A percentile compares a stretch with the other conserved stretches of the same genome.
Conservation (phyloP, 2,329 filamentous ascomycete genomes). For the Ophiocordyceps camponoti-saundersi region DNA sequence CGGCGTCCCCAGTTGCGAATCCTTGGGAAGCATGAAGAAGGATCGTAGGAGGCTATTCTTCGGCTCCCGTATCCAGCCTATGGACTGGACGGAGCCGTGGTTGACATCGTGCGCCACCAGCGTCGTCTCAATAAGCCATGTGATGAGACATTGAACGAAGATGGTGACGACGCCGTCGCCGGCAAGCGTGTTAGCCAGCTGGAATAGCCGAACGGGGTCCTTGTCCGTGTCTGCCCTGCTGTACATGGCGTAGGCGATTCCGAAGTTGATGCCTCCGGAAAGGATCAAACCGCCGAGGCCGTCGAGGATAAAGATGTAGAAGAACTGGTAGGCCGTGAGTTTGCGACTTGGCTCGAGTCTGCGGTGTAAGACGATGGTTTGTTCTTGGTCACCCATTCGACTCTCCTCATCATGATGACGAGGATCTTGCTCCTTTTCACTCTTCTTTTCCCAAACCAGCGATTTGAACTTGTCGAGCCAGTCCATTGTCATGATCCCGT, state of each 20-base stretch:
- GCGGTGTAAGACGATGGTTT: neutral
- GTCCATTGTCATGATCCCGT: too few relatives aligned
- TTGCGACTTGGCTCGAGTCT: constrained; percentile 18
- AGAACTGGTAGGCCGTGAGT: constrained; percentile 25
- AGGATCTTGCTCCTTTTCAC: neutral
- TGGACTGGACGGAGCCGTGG: constrained; percentile 25
- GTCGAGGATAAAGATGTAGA: constrained; percentile 31
- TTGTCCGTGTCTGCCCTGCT: constrained; percentile 16
- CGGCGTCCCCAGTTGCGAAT: neutral
- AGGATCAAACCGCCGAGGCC: constrained; percentile 28
- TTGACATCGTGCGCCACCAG: constrained; percentile 30
- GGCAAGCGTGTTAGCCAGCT: constrained; percentile 31
- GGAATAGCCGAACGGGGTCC: constrained; percentile 27
- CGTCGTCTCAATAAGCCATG: constrained; percentile 30
- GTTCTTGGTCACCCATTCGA: neutral
- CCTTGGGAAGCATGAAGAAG: constrained; percentile 20
- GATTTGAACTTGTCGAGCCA: too few relatives aligned
- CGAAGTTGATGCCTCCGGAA: constrained; percentile 33
- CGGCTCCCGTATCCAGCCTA: constrained; percentile 25
- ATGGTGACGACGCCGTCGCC: constrained; percentile 32
- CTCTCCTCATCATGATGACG: neutral
- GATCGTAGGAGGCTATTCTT: constrained; percentile 17
- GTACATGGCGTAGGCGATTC: constrained; percentile 34
- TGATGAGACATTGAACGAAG: constrained; percentile 30
- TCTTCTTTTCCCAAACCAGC: too few relatives aligned